phyloP scores from a whole-genome alignment of 441 rosid genomes.

The Arabidopsis hybrid region DNA sequence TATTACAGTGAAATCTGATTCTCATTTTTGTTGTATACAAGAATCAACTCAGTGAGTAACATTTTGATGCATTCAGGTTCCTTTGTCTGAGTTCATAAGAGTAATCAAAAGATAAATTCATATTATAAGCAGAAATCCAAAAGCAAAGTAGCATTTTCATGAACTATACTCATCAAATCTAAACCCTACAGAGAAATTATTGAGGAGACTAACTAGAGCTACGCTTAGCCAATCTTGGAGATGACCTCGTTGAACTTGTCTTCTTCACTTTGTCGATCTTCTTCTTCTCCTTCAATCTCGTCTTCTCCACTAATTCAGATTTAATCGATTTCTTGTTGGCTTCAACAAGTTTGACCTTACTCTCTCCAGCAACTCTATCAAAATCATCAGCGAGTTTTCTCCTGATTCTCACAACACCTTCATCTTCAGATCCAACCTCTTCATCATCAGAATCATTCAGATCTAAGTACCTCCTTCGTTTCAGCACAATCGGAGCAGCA shows the following conservation, averaged over 20 bases:
- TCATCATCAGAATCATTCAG: constrained; percentile 51
- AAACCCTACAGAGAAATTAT: constrained; percentile 1
- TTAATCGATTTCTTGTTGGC: not conserved
- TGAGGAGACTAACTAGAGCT: constrained; percentile 26
- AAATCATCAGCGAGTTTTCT: constrained; percentile 81
- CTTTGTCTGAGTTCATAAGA: not conserved
- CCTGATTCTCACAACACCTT: constrained; percentile 45
- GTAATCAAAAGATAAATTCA: not conserved
- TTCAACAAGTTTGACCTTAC: not conserved
- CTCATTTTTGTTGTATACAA: constrained; percentile 23
- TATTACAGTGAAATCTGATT: constrained; percentile 25
- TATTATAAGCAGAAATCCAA: constrained; percentile 30
- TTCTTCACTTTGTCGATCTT: constrained; percentile 19
- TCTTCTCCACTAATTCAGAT: not conserved
- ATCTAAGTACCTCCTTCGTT: constrained; percentile 61
- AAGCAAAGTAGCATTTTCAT: not conserved
- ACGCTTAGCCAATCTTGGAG: constrained; percentile 67
- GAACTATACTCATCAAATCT: constrained; percentile 7
- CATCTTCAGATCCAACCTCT: constrained; percentile 32
- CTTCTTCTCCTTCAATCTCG: not conserved
- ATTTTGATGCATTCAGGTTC: not conserved
- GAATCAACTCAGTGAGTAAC: not conserved
- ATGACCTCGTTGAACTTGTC: constrained; percentile 48
- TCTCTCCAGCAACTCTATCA: constrained; percentile 60
- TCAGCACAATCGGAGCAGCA: constrained; percentile 61